A percentile compares a stretch with the other conserved stretches of the same genome.
Conservation (phyloP, 306 rosid species). For the Prosopis cineraria region DNA sequence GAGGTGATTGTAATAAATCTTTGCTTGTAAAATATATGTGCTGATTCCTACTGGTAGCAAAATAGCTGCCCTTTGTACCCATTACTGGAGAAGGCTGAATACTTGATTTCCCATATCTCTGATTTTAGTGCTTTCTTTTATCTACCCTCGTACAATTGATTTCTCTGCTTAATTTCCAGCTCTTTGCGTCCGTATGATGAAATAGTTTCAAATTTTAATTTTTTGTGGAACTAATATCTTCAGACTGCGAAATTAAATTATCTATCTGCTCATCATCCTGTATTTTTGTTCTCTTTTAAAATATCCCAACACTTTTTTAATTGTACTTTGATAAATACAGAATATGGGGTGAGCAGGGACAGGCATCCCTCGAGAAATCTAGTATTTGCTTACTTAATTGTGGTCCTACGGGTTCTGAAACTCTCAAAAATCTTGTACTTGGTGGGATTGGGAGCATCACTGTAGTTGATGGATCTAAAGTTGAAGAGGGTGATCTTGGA, state of each 20-base stretch:
- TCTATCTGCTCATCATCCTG: background rate
- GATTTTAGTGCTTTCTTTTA: background rate
- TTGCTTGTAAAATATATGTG: background rate
- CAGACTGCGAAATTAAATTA: background rate
- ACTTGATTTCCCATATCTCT: background rate
- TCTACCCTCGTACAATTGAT: background rate
- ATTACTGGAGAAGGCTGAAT: background rate
- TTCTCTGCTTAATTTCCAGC: background rate
- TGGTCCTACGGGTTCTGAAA: constrained; percentile 98
- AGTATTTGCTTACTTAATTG: constrained; percentile 59
- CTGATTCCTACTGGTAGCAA: background rate
- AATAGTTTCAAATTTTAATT: background rate
- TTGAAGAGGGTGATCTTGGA: constrained; percentile 90
- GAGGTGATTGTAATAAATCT: background rate
- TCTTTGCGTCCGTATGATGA: background rate
- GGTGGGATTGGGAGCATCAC: constrained; percentile 99
- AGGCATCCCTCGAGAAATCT: constrained; percentile 17
- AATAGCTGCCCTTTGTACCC: background rate
- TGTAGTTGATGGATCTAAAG: constrained; percentile 91
- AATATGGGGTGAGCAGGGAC: constrained; percentile 25
- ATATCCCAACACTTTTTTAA: background rate
- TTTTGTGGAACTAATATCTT: background rate
- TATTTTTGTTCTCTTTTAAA: background rate
- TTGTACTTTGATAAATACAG: background rate
- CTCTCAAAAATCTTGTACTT: constrained; percentile 83